Evolutionary conservation across 2,329 filamentous ascomycete species (phyloP).

Genomic region (Rhexocercosporidium sp.): DNA sequence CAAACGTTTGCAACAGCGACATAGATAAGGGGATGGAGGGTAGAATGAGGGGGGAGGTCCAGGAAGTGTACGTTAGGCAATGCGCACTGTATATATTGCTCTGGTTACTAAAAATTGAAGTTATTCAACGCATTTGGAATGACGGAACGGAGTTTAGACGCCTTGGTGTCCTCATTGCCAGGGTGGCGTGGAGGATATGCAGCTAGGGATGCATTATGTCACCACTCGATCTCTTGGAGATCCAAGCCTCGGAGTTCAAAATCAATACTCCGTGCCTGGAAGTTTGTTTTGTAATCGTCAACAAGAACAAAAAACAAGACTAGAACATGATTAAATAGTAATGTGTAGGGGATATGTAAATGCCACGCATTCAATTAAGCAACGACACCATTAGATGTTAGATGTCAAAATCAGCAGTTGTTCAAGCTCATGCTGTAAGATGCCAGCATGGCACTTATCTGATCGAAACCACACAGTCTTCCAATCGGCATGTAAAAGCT

Average conservation of each 20-base stretch:
- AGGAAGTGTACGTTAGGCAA: conserved; percentile 20
- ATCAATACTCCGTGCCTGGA: neutral
- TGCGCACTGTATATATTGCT: conserved; percentile 13
- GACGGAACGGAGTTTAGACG: neutral
- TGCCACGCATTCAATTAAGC: neutral
- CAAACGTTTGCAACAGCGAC: conserved; percentile 18
- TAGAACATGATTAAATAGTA: neutral
- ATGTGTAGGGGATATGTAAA: neutral
- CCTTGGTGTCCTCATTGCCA: neutral
- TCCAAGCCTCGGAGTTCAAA: neutral
- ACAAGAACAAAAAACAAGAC: too few relatives aligned
- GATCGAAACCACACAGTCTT: neutral
- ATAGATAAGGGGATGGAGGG: too few relatives aligned
- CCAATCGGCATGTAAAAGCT: neutral
- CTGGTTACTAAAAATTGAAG: neutral
- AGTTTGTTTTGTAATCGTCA: neutral
- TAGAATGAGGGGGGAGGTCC: neutral
- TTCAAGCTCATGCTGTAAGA: too few relatives aligned
- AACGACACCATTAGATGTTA: neutral
- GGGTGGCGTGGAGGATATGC: neutral
- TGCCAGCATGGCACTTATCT: neutral
- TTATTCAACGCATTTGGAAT: neutral
- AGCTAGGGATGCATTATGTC: conserved; percentile 12
- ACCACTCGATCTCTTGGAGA: conserved; percentile 11
- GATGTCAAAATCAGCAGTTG: too few relatives aligned